Percentiles rank a stretch among this genome's conserved stretches.
Evolutionary conservation across 805 yeast genomes (phyloP).

Genomic region (Yamadazyma laniorum): DNA sequence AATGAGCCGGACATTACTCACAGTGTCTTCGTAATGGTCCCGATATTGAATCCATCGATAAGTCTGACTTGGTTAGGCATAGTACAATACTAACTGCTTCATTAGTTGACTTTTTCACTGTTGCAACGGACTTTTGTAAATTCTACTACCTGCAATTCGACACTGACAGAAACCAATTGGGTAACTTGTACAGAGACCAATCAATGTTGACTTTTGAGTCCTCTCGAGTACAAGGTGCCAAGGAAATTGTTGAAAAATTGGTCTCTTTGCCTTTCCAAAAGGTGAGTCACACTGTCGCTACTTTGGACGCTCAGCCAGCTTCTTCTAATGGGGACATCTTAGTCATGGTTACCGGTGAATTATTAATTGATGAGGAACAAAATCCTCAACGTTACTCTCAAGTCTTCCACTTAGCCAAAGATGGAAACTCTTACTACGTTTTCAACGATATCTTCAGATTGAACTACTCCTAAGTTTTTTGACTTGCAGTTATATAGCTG

Average conservation of each 20-base stretch:
- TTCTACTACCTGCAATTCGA: conserved; percentile 96
- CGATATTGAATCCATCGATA: no score
- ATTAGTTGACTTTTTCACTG: conserved; percentile 45
- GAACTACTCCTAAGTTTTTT: conserved; percentile 80
- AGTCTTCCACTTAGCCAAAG: conserved; percentile 95
- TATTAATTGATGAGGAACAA: conserved; percentile 88
- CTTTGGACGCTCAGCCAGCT: conserved; percentile 97
- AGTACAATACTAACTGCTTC: no score
- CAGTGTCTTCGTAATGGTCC: no score
- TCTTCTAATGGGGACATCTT: conserved; percentile 88
- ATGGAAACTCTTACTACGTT: conserved; percentile 85
- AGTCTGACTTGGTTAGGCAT: no score
- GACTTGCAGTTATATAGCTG: no score
- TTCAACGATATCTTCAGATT: conserved; percentile 96
- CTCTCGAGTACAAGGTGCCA: conserved; percentile 91
- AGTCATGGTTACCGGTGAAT: conserved; percentile 97
- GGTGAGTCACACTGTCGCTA: conserved; percentile 89
- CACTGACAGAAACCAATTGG: conserved; percentile 86
- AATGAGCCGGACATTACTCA: no score
- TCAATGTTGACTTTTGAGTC: conserved; percentile 98
- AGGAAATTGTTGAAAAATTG: conserved; percentile 88
- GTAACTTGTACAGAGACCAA: conserved; percentile 91
- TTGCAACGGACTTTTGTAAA: conserved; percentile 78
- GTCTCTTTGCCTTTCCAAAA: conserved; percentile 86
- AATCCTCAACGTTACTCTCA: conserved; percentile 96